Base-by-base conservation (phyloP, 768 basidiomycete species). In the Naganishia onofrii region DNA sequence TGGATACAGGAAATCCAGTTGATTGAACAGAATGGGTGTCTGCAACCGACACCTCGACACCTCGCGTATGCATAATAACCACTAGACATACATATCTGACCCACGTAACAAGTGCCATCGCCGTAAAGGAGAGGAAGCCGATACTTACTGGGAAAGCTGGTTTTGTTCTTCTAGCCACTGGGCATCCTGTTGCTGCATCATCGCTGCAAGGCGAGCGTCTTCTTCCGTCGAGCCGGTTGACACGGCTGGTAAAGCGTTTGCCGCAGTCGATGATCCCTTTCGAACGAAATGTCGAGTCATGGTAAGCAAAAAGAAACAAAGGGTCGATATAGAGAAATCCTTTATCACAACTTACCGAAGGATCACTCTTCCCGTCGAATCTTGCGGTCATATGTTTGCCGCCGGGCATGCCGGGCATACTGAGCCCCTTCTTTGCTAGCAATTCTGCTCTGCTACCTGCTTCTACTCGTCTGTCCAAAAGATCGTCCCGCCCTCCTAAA, bases 141-240 rank as follows among this genome's bases (percentile, higher is more conserved):
- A 87, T 84, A 93, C 94, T 85, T 85, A 99, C 96, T 92, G 89
- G 80, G 93, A 90, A 94, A 99, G 97, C 86, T 95, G 93, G 86
- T 97, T 93, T 84, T 97, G 93, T 94, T 91, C 84, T 96, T 90
- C 96, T 95, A 99, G 82, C 93, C 91, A 73, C 91, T 88, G 48
- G 88, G 88, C 82, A 93, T 91, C 71, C 90, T 90, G 81, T 91
- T 89, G 81, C 17, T 63, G 60, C 38, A 98, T 94, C 91, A 99
- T 96, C 75, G 94, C 94, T n/a, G 89, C 90, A 85, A 99, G 91
- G 42, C 92, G 90, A n/a, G 90, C 91, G 34, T 90, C 91, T 80
- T 98, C 96, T 72, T 96, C 95, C 58, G 87, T 85, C 52, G 84
- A 31, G 82, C 84, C 80, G 2, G 60, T 63, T 29, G 60, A n/a